Percentiles rank a stretch among this genome's conserved stretches.
These are phyloP conservation scores for Tetrahymena thermophila DNA, from an alignment of 73 alveolate species.

Conservation along the genomic window DNA sequence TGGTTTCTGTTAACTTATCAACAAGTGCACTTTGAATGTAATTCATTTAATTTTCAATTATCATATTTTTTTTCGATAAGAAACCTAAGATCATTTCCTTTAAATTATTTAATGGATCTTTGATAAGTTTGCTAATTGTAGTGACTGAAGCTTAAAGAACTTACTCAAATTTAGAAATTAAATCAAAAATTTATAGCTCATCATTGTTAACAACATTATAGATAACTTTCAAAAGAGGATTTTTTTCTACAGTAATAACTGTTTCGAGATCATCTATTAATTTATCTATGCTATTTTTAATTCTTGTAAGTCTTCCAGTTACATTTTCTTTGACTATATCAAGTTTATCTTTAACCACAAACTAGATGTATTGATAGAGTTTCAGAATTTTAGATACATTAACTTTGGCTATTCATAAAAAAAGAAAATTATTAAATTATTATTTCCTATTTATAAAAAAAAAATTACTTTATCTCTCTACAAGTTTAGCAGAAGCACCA, in stretches of 20 bases:
- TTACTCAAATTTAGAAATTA: background rate
- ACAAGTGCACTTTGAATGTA: background rate
- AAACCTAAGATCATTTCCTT: background rate
- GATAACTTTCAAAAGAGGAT: background rate
- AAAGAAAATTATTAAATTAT: background rate
- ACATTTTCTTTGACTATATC: background rate
- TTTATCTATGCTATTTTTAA: background rate
- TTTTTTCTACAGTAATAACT: background rate
- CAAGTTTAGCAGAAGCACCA: background rate
- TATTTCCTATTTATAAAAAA: background rate
- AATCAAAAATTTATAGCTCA: background rate
- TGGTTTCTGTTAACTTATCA: background rate
- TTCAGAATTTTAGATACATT: background rate
- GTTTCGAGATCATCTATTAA: background rate
- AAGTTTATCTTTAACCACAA: background rate
- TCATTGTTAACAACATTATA: background rate
- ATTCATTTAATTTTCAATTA: background rate
- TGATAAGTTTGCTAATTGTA: background rate
- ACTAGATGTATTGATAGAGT: background rate
- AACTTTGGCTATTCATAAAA: background rate
- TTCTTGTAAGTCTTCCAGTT: background rate
- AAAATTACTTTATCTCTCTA: background rate
- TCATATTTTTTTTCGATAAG: background rate
- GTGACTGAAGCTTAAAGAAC: background rate
- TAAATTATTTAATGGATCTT: background rate